Conservation (phyloP, 2,329 filamentous ascomycete species). For the Microcyclosporella mali region DNA sequence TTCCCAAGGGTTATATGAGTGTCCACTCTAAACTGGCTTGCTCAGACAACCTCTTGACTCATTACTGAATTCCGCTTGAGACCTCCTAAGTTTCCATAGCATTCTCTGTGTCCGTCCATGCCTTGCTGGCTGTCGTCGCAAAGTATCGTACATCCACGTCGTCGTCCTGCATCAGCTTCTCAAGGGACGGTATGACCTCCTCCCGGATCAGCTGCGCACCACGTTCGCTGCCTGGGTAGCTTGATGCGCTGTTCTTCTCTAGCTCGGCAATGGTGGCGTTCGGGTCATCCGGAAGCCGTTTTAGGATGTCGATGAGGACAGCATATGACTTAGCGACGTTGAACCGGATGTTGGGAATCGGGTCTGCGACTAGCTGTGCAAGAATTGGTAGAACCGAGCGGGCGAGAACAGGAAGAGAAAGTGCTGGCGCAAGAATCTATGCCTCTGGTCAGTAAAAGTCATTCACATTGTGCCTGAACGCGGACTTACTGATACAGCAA, state of each 20-base stretch:
- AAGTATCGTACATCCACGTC: constrained; percentile 98
- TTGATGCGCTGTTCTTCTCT: constrained; percentile 66
- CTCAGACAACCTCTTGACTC: neutral
- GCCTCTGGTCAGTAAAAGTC: constrained; percentile 9
- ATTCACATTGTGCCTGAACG: neutral
- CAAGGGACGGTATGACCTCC: constrained; percentile 78
- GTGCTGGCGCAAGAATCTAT: constrained; percentile 86
- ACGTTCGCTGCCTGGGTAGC: constrained; percentile 40
- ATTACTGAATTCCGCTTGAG: constrained; percentile 7
- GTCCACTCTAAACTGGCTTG: no score
- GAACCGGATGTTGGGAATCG: constrained; percentile 98
- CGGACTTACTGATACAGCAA: constrained; percentile 83
- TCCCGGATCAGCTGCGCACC: constrained; percentile 31
- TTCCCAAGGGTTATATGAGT: no score
- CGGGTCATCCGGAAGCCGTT: constrained; percentile 80
- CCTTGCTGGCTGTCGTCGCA: constrained; percentile 76
- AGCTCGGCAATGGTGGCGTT: constrained; percentile 65
- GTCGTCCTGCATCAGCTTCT: constrained; percentile 93
- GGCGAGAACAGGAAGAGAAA: constrained; percentile 88
- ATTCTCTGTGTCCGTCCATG: constrained; percentile 32
- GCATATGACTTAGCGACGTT: constrained; percentile 98
- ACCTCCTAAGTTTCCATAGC: constrained; percentile 32
- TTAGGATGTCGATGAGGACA: constrained; percentile 82
- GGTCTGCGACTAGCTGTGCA: constrained; percentile 85
- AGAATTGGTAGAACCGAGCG: constrained; percentile 93